These are phyloP conservation scores for Leccinellum rugosiceps DNA, from an alignment of 768 basidiomycete genomes.

Conservation along the genomic window DNA sequence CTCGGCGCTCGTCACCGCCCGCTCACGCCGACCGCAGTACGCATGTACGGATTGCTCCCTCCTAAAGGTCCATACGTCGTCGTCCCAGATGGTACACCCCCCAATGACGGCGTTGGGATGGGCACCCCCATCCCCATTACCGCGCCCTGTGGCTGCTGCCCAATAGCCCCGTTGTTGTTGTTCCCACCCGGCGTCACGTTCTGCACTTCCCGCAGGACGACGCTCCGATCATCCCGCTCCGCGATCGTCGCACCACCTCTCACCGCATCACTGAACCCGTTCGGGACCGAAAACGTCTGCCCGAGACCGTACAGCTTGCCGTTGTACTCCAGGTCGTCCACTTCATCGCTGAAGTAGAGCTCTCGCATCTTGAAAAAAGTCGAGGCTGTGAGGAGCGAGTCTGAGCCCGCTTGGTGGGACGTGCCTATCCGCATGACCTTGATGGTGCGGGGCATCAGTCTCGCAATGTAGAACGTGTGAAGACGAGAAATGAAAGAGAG, in stretches of 20 bases:
- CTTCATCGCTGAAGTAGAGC: slow-evolving; percentile 84
- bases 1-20: slow-evolving; percentile 37
- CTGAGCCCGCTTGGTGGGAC: slow-evolving; percentile 97
- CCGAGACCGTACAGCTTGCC: slow-evolving; percentile 84
- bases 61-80: slow-evolving; percentile 60
- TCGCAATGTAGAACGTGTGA: not conserved
- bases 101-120: slow-evolving; percentile 40
- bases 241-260: slow-evolving; percentile 79
- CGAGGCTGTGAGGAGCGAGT: slow-evolving; percentile 87
- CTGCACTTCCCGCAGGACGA: slow-evolving; percentile 45
- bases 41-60: slow-evolving; percentile 60
- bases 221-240: slow-evolving; percentile 66
- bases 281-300: slow-evolving; percentile 66
- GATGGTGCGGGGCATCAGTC: not conserved
- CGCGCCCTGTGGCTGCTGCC: slow-evolving; percentile 36
- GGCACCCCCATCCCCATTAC: slow-evolving; percentile 46
- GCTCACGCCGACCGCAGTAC: slow-evolving; percentile 54
- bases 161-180: slow-evolving; percentile 30
- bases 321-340: slow-evolving; percentile 80
- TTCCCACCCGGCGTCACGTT: slow-evolving; percentile 51
- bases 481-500: slow-evolving; percentile 8
- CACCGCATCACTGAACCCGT: slow-evolving; percentile 62
- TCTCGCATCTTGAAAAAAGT: slow-evolving; percentile 97
- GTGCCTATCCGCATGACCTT: slow-evolving; percentile 87
- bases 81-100: slow-evolving; percentile 40